Conservation (phyloP, 768 basidiomycete genomes). For the Mycena latifolia region DNA sequence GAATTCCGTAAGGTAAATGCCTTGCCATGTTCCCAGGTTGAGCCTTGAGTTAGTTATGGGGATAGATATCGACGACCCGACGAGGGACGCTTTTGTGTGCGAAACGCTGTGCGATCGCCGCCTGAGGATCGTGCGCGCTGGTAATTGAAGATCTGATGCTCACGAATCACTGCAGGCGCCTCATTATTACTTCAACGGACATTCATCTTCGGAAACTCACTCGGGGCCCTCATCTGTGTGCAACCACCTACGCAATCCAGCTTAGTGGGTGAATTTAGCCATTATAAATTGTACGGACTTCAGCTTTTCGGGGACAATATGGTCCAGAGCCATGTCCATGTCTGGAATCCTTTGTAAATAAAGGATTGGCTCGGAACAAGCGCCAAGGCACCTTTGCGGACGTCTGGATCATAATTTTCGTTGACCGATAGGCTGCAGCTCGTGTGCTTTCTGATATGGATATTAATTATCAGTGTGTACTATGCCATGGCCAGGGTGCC, state of each 20-base stretch:
- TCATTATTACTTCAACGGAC: constrained; percentile 12
- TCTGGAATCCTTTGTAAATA: constrained; percentile 57
- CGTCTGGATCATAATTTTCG: constrained; percentile 84
- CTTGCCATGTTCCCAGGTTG: constrained; percentile 95
- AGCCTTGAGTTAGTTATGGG: constrained; percentile 86
- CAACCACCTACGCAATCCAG: constrained; percentile 53
- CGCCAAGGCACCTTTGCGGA: constrained; percentile 47
- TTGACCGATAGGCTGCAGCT: constrained; percentile 87
- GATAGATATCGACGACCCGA: constrained; percentile 85
- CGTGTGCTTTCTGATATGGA: constrained; percentile 65
- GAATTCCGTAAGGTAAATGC: constrained; percentile 92
- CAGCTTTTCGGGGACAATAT: constrained; percentile 86
- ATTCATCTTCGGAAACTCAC: constrained; percentile 58
- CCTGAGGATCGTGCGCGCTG: constrained; percentile 4
- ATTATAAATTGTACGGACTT: constrained; percentile 54
- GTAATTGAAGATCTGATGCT: constrained; percentile 39
- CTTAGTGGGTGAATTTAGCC: not conserved
- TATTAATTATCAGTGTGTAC: no score
- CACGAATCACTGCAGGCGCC: constrained; percentile 75
- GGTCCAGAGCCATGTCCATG: constrained; percentile 96
- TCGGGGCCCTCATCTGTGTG: constrained; percentile 95
- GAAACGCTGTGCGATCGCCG: constrained; percentile 71
- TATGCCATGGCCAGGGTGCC: no score
- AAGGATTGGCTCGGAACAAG: not conserved
- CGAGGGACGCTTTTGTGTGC: constrained; percentile 89